These are phyloP conservation scores for Candida frijolesensis DNA, from an alignment of 1,139 yeast species.

Conservation along the genomic window DNA sequence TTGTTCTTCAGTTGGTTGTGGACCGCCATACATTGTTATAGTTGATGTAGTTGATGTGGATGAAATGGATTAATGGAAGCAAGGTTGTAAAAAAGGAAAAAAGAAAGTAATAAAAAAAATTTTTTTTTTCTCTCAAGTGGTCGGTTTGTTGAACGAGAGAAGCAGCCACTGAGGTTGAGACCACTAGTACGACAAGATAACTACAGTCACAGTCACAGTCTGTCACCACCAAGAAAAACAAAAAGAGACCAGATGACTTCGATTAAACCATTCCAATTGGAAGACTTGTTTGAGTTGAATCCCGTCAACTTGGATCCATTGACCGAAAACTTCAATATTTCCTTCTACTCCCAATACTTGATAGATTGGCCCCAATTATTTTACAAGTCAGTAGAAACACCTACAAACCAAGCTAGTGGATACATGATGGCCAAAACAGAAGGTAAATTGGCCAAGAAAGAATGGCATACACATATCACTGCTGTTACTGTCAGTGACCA, in stretches of 20 bases:
- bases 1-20: slow-evolving; percentile 77
- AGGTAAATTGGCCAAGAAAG: slow-evolving; percentile 62
- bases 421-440: slow-evolving; percentile 98
- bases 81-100: slow-evolving; percentile 7
- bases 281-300: slow-evolving; percentile 74
- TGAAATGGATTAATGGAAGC: neutral
- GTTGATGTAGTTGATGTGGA: neutral
- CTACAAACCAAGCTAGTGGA: slow-evolving; percentile 51
- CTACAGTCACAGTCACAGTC: neutral
- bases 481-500: slow-evolving; percentile 90
- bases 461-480: slow-evolving; percentile 97
- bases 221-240: neutral
- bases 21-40: slow-evolving; percentile 72
- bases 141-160: neutral
- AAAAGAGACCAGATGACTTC: slow-evolving; percentile 59
- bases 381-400: slow-evolving; percentile 65
- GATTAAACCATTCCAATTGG: slow-evolving; percentile 79
- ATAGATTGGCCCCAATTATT: slow-evolving; percentile 87
- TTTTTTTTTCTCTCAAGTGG: neutral
- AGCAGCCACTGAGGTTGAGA: neutral
- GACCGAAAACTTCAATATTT: slow-evolving; percentile 86
- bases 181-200: neutral
- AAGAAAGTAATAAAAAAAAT: neutral
- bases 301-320: slow-evolving; percentile 81
- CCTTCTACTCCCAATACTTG: slow-evolving; percentile 82